Base-by-base conservation (phyloP, 441 rosid genomes). In the Eruca vesicaria region DNA sequence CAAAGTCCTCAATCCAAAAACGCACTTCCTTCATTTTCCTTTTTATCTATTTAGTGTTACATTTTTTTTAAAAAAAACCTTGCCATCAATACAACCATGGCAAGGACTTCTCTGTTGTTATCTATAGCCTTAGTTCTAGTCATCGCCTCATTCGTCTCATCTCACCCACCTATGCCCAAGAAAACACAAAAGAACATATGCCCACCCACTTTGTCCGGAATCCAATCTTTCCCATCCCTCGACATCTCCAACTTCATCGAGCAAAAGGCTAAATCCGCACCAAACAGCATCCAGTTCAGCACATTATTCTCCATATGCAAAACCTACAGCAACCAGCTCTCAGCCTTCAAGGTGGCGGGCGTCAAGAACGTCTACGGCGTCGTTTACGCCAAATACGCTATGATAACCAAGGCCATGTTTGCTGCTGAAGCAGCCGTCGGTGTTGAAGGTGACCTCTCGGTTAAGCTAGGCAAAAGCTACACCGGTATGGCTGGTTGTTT, bases 81-180 rank as follows among this genome's bases (percentile, higher is more conserved):
- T 71, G 67, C 59, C 68, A 66, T 66, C 23, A 32, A 14, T 72
- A 60, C 52, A 69, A 66, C 76, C 75, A 72, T 72, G 81, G 79
- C 68, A 21, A 78, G 74, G 69, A 72, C 73, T 45, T 78, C 78
- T 61, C 77, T 78, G 73, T 72, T 78, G 77, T 78, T 78, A 3
- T 2, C 73, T 28, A 53, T 78, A 21, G 69, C 70, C 73, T 52
- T 78, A 3, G 73, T 72, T 72, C 60, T 72, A 45, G 69, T 57
- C 50, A 55, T 72, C 0, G 60, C 69, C 41, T 72, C 80, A 23
- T 23, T 3, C 1, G 69, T 72, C 50, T 66, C 15, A 2, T 73
- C 73, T 61, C 73, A 72, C 21, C 69, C 69, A 43, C 66, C 61
- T n/a, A 76, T 5, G 61, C 12, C 18, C 66, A 78, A 62, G 73